A percentile compares a stretch with the other conserved stretches of the same genome.
phyloP scores from a whole-genome alignment of 345 rosid species.

The Excoecaria agallocha region DNA sequence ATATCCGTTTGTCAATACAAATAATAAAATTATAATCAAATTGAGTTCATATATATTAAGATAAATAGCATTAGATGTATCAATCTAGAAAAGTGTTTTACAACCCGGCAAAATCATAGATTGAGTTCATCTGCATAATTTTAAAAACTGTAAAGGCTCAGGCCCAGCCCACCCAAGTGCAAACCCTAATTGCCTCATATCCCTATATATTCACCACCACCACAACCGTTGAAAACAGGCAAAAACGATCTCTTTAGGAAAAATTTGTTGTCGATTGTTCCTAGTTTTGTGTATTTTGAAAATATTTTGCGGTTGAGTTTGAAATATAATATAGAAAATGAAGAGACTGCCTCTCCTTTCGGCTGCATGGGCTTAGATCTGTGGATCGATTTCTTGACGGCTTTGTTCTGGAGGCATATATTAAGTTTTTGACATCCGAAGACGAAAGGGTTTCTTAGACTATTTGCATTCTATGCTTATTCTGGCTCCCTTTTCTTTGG shows the following conservation, averaged over 20 bases:
- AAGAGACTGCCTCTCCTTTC: conserved; percentile 53
- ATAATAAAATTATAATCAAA: too few relatives aligned
- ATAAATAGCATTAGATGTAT: too few relatives aligned
- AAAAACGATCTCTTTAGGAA: not conserved
- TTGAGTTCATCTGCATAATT: not conserved
- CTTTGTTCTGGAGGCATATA: conserved; percentile 73
- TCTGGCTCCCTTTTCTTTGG: conserved; percentile 42
- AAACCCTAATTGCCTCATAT: not conserved
- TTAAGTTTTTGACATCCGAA: conserved; percentile 14
- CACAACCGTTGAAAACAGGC: not conserved
- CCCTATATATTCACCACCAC: not conserved
- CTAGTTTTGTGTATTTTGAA: too few relatives aligned
- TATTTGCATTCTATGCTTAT: conserved; percentile 12
- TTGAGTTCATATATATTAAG: too few relatives aligned
- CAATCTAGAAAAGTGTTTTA: too few relatives aligned
- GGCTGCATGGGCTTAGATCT: conserved; percentile 51
- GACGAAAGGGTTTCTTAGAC: conserved; percentile 25
- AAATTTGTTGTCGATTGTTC: too few relatives aligned
- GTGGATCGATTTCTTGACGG: conserved; percentile 45
- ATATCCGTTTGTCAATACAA: too few relatives aligned
- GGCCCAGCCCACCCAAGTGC: not conserved
- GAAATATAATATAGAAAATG: too few relatives aligned
- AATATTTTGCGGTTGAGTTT: too few relatives aligned
- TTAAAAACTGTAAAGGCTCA: not conserved
- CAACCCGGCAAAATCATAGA: not conserved